Evolutionary conservation across 108 stramenopile species (phyloP).

Genomic region (Nitzschia palea): DNA sequence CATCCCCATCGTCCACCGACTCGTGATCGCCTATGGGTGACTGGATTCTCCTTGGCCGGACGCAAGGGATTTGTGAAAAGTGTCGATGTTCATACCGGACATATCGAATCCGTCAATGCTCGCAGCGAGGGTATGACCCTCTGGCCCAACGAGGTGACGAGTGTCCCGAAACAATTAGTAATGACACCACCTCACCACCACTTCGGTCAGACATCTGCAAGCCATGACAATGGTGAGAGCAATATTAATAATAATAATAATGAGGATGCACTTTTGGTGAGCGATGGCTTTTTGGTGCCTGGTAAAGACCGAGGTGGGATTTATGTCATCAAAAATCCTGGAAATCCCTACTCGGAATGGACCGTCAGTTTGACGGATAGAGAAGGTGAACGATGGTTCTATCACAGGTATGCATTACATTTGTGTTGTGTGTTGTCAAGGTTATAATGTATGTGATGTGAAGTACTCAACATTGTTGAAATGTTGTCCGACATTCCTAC

Average conservation of each 20-base stretch:
- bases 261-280: slow-evolving; percentile 77
- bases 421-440: too few relatives aligned
- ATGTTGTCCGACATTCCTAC: neutral
- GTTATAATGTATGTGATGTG: too few relatives aligned
- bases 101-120: slow-evolving; percentile 57
- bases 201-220: neutral
- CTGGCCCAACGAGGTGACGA: slow-evolving; percentile 92
- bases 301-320: slow-evolving; percentile 92
- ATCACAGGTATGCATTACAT: slow-evolving; percentile 61
- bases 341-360: slow-evolving; percentile 55
- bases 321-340: slow-evolving; percentile 81
- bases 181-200: neutral
- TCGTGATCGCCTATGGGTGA: slow-evolving; percentile 76
- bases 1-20: too few relatives aligned
- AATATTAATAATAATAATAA: neutral
- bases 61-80: slow-evolving; percentile 61
- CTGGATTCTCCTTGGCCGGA: slow-evolving; percentile 78
- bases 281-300: slow-evolving; percentile 95
- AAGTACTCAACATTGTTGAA: neutral
- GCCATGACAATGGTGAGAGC: slow-evolving; percentile 9
- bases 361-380: slow-evolving; percentile 59
- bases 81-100: slow-evolving; percentile 60
- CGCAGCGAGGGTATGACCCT: slow-evolving; percentile 56
- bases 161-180: slow-evolving; percentile 51
- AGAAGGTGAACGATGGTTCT: slow-evolving; percentile 80